Percentiles rank a stretch among this genome's conserved stretches.
Conservation (phyloP, 1,284 basidiomycete genomes). For the Naganishia sp. region DNA sequence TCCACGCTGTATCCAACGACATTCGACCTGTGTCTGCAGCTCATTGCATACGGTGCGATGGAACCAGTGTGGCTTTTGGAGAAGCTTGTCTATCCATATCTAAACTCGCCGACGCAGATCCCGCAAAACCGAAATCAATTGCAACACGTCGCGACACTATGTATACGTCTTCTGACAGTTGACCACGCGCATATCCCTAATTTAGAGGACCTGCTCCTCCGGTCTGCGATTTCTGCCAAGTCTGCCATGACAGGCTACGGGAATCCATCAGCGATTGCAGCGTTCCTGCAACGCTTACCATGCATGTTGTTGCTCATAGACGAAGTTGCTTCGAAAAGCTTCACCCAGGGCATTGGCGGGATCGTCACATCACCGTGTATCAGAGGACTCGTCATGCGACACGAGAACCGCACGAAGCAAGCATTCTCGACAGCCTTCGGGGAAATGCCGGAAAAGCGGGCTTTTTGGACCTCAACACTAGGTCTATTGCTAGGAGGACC, state of each 20-base stretch:
- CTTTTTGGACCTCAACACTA: background rate
- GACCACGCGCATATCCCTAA: background rate
- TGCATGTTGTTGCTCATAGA: background rate
- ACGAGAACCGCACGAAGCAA: background rate
- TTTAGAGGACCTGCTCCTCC: background rate
- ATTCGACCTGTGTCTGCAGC: slow-evolving; percentile 7
- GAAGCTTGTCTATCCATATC: slow-evolving; percentile 12
- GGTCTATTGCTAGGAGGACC: background rate
- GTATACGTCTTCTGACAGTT: background rate
- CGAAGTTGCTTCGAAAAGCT: too few relatives aligned
- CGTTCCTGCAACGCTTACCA: background rate
- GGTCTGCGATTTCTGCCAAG: background rate
- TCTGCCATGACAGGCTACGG: background rate
- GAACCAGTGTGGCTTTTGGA: background rate
- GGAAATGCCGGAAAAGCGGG: background rate
- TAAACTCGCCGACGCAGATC: slow-evolving; percentile 6
- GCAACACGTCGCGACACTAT: background rate
- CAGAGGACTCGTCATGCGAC: background rate
- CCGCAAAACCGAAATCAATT: background rate
- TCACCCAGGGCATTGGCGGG: background rate
- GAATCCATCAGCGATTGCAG: background rate
- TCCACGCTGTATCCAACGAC: background rate
- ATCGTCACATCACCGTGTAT: background rate
- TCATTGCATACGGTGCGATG: slow-evolving; percentile 2
- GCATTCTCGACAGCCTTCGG: background rate